Evolutionary conservation across 352 stramenopile genomes (phyloP).

Genomic region (Pythium sukuiense): DNA sequence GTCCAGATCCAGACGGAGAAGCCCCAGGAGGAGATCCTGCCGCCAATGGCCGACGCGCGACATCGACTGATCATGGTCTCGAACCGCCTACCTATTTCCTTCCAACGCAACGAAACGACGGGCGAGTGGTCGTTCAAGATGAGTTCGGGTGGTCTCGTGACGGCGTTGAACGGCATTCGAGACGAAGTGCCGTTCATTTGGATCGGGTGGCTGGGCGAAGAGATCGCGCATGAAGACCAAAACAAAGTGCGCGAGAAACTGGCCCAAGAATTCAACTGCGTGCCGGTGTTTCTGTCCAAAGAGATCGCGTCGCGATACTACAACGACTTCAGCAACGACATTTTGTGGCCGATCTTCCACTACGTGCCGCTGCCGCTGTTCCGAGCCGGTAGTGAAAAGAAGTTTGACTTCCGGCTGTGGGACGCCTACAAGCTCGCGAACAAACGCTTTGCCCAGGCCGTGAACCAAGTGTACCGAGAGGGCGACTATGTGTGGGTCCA

Average conservation of each 20-base stretch:
- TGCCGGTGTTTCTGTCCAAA: conserved; percentile 88
- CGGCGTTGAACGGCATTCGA: conserved; percentile 84
- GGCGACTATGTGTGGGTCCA: conserved; percentile 89
- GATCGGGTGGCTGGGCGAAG: conserved; percentile 90
- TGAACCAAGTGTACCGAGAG: conserved; percentile 76
- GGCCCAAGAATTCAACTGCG: conserved; percentile 85
- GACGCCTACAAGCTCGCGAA: conserved; percentile 88
- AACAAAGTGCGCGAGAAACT: conserved; percentile 81
- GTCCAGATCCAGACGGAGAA: conserved; percentile 85
- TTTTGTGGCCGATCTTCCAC: conserved; percentile 91
- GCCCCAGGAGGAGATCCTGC: conserved; percentile 68
- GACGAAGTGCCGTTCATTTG: conserved; percentile 90
- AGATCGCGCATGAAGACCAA: conserved; percentile 85
- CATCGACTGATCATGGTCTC: conserved; percentile 89
- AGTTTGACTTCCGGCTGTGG: conserved; percentile 90
- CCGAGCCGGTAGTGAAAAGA: conserved; percentile 86
- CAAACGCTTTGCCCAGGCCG: conserved; percentile 77
- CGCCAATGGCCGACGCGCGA: conserved; percentile 53
- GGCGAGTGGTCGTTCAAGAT: conserved; percentile 88
- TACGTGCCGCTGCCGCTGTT: conserved; percentile 90
- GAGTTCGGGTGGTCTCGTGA: conserved; percentile 87
- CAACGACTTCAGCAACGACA: conserved; percentile 92
- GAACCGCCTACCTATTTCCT: conserved; percentile 90
- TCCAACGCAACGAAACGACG: conserved; percentile 81
- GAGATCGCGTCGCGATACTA: conserved; percentile 90